Evolutionary conservation across 768 basidiomycete species (phyloP).

Genomic region (Boletus coccyginus): DNA sequence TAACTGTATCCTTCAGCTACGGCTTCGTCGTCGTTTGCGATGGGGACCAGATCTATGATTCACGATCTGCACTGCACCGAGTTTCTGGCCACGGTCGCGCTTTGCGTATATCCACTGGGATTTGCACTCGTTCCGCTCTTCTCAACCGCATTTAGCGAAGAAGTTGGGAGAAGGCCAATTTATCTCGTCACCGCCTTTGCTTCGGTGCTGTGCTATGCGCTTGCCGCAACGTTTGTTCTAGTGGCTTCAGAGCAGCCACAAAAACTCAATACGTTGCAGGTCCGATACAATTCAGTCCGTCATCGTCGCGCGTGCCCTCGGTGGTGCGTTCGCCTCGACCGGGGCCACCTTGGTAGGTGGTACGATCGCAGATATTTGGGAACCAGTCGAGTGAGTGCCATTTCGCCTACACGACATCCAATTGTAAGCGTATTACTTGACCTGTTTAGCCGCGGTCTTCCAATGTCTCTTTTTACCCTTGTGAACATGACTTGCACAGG

Average conservation of each 20-base stretch:
- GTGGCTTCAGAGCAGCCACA: neutral
- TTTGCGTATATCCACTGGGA: conserved; percentile 55
- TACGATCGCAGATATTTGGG: conserved; percentile 67
- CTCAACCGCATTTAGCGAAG: conserved; percentile 67
- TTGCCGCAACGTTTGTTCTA: conserved; percentile 24
- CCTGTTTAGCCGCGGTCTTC: conserved; percentile 64
- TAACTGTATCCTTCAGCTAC: conserved; percentile 39
- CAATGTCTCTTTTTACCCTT: conserved; percentile 70
- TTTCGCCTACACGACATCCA: neutral
- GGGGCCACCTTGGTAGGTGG: conserved; percentile 70
- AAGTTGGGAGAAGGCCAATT: conserved; percentile 61
- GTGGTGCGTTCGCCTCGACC: conserved; percentile 63
- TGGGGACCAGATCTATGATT: conserved; percentile 57
- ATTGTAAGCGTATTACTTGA: neutral
- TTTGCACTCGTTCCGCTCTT: conserved; percentile 63
- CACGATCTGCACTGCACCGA: conserved; percentile 40
- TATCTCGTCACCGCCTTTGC: conserved; percentile 50
- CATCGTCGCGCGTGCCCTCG: conserved; percentile 57
- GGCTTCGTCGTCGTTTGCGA: conserved; percentile 48
- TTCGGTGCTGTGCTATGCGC: conserved; percentile 42
- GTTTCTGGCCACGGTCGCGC: conserved; percentile 45
- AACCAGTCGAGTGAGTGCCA: conserved; percentile 48
- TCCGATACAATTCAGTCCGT: conserved; percentile 52
- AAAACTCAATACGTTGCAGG: conserved; percentile 16
- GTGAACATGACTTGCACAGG: conserved; percentile 61